Conservation (phyloP, 192 early-diverging fungal species). For the Backusella tuberculispora region DNA sequence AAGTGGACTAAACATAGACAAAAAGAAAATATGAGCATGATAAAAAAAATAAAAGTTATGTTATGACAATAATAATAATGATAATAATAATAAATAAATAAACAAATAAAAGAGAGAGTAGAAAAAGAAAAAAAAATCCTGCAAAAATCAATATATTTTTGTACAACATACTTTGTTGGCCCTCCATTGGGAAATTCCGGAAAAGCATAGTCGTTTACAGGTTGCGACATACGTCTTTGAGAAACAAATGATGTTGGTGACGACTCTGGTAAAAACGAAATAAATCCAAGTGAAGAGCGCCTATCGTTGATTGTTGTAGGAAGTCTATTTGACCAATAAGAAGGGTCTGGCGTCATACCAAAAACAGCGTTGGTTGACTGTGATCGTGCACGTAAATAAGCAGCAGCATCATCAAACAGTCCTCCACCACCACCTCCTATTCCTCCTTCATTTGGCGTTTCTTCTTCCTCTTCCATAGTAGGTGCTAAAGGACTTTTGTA, state of each 20-base stretch:
- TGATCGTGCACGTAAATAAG: constrained; percentile 15
- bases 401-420: background rate
- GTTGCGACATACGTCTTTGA: constrained; percentile 41
- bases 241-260: constrained; percentile 65
- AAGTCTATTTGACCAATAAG: background rate
- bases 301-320: background rate
- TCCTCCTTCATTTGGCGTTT: background rate
- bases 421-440: background rate
- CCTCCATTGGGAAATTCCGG: constrained; percentile 16
- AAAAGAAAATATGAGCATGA: background rate
- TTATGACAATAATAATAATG: no score
- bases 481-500: background rate
- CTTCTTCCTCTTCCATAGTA: constrained; percentile 21
- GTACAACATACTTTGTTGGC: background rate
- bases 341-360: background rate
- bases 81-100: no score
- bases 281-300: constrained; percentile 10
- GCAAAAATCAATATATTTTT: background rate
- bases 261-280: constrained; percentile 30
- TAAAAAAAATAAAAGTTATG: no score
- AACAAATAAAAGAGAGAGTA: background rate
- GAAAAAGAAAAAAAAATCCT: background rate
- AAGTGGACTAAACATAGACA: background rate
- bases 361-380: constrained; percentile 12
- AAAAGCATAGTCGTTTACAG: constrained; percentile 5